Conservation (phyloP, 2,329 filamentous ascomycete genomes). For the Cladophialophora bantiana region DNA sequence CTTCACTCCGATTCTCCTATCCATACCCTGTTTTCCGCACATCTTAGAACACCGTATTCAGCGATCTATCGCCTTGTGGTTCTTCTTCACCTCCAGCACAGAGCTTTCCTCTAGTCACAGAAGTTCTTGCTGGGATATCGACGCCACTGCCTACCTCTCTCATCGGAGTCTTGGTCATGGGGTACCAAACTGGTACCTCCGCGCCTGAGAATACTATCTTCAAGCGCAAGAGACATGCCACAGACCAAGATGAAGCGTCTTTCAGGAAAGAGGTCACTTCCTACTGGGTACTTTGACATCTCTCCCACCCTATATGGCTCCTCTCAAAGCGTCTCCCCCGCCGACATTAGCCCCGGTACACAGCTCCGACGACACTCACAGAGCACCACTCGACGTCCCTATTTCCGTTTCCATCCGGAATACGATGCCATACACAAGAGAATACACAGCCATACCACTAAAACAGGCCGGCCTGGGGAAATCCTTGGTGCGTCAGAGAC, state of each 20-base stretch:
- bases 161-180: slow-evolving; percentile 1
- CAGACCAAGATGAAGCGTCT: slow-evolving; percentile 9
- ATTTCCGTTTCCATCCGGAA: slow-evolving; percentile 24
- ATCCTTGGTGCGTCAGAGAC: background rate
- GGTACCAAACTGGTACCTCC: background rate
- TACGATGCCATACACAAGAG: slow-evolving; percentile 20
- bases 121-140: background rate
- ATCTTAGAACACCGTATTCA: background rate
- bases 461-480: slow-evolving; percentile 3
- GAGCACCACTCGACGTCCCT: background rate
- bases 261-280: slow-evolving; percentile 24
- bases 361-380: background rate
- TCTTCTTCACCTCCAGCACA: background rate
- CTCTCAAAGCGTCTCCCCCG: slow-evolving; percentile 14
- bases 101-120: background rate
- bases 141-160: background rate
- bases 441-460: slow-evolving; percentile 23
- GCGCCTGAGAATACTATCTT: background rate
- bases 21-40: slow-evolving; percentile 4
- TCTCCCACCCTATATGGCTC: slow-evolving; percentile 10
- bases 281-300: slow-evolving; percentile 36
- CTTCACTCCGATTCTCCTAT: background rate
- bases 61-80: background rate
- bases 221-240: background rate
- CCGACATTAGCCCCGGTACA: slow-evolving; percentile 11